Evolutionary conservation across 257 asterid genomes (phyloP), one percentile per base, ranked within the genome.

Genomic region (Cinchona pubescens): DNA sequence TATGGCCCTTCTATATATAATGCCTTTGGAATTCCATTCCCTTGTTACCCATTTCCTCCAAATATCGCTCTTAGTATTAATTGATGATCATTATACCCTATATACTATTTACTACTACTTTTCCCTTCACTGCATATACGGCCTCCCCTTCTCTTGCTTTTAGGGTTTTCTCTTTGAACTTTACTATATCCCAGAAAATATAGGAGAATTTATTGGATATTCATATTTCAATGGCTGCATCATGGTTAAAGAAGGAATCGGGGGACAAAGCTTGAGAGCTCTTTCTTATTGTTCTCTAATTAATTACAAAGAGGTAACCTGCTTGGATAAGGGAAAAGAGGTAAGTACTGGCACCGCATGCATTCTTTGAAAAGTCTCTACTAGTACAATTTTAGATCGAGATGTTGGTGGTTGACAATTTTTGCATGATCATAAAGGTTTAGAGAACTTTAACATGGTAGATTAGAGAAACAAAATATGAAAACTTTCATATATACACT

Each of bases 151-250:
- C 79, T 75, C 82, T 55, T 75, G 69, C 74, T 78, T 82, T 79
- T 86, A 83, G 88, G 93, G 90, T 82, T 88, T 86, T 75, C 75
- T 75, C 73, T 69, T 77, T 79, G 40, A 62, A 40, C 71, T 67
- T 78, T 72, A 62, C 78, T 43, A 25, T 77, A 45, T 7, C 5
- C 40, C 19, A 49, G 43, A 18, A 21, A 27, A 10, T 8, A 37
- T 12, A 0, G 48, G 19, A 29, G 10, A 35, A 8, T 10, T 34
- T 11, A n/a, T 51, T n/a, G 10, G 35, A 32, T 16, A n/a, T n/a
- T n/a, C n/a, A 25, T 34, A 51, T n/a, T 29, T n/a, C 6, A 32
- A 46, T 56, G 59, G 27, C 46, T 27, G 62, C 37, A 16, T 32
- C 43, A 27, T 19, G 14, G 16, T 51, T 60, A 14, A n/a, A n/a